Percentiles rank a stretch among this genome's conserved stretches.
These are phyloP conservation scores for Trichoderma koningii DNA, from an alignment of 2,329 filamentous ascomycete genomes.

Conservation along the genomic window DNA sequence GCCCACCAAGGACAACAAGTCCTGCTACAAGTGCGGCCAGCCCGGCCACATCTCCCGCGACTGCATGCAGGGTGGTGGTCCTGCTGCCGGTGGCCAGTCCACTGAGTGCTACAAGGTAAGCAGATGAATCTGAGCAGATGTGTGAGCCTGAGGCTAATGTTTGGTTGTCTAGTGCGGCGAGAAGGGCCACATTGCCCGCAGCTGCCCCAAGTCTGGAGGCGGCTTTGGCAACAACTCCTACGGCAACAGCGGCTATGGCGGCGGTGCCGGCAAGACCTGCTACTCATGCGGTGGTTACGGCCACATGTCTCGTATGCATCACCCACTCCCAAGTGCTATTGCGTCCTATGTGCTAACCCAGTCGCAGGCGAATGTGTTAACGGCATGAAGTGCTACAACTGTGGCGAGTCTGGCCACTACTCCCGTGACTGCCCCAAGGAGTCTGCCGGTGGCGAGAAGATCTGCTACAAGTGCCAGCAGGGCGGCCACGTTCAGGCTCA, in stretches of 20 bases:
- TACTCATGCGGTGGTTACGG: constrained; percentile 97
- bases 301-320: constrained; percentile 80
- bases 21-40: constrained; percentile 77
- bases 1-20: constrained; percentile 82
- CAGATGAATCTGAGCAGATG: neutral
- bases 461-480: constrained; percentile 95
- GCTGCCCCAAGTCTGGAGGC: constrained; percentile 67
- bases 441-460: constrained; percentile 81
- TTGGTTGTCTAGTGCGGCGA: constrained; percentile 71
- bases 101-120: constrained; percentile 86
- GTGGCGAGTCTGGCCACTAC: constrained; percentile 89
- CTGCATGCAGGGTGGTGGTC: constrained; percentile 60
- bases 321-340: neutral
- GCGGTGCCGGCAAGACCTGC: constrained; percentile 77
- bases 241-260: constrained; percentile 51
- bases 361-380: constrained; percentile 84
- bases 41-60: constrained; percentile 91
- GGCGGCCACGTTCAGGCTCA: constrained; percentile 87
- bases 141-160: constrained; percentile 16
- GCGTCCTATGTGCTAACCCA: constrained; percentile 30
- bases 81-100: constrained; percentile 44
- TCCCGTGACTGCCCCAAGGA: constrained; percentile 96
- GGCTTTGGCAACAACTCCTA: constrained; percentile 52
- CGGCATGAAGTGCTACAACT: constrained; percentile 99
- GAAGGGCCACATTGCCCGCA: constrained; percentile 92